These are phyloP conservation scores for Colletotrichum tropicale DNA, from an alignment of 2,329 filamentous ascomycete genomes.

Conservation along the genomic window DNA sequence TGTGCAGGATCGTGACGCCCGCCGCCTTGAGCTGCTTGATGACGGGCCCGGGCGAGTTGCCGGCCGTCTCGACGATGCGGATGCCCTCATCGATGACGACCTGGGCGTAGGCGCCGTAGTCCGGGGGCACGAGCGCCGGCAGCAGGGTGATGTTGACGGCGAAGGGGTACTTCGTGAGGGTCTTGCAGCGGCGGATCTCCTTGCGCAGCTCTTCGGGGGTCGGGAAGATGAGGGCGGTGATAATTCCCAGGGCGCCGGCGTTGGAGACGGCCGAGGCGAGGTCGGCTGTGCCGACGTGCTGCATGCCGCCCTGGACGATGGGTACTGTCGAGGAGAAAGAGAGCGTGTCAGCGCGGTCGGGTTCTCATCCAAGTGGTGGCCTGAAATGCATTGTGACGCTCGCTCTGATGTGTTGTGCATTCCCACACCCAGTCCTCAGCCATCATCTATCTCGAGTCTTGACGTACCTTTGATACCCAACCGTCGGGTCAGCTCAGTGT, in stretches of 20 bases:
- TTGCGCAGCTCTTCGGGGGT: slow-evolving; percentile 89
- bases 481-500: slow-evolving; percentile 61
- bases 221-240: slow-evolving; percentile 91
- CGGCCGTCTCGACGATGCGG: slow-evolving; percentile 89
- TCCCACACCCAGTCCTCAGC: neutral
- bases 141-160: slow-evolving; percentile 95
- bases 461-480: slow-evolving; percentile 58
- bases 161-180: slow-evolving; percentile 81
- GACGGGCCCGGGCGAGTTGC: slow-evolving; percentile 86
- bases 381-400: neutral
- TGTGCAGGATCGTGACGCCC: slow-evolving; percentile 84
- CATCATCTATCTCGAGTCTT: neutral
- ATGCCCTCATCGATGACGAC: slow-evolving; percentile 93
- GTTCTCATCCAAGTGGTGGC: neutral
- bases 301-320: slow-evolving; percentile 86
- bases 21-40: slow-evolving; percentile 87
- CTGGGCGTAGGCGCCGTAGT: slow-evolving; percentile 91
- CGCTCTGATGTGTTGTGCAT: neutral
- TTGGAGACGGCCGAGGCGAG: slow-evolving; percentile 78
- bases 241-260: slow-evolving; percentile 81
- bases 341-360: slow-evolving; percentile 5
- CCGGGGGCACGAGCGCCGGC: slow-evolving; percentile 84
- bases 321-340: slow-evolving; percentile 58
- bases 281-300: slow-evolving; percentile 84
- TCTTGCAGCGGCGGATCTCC: slow-evolving; percentile 87